Percentiles rank a stretch among this genome's conserved stretches.
Conservation (phyloP, 331 rosid species). For the Rhamnella rubrinervis region DNA sequence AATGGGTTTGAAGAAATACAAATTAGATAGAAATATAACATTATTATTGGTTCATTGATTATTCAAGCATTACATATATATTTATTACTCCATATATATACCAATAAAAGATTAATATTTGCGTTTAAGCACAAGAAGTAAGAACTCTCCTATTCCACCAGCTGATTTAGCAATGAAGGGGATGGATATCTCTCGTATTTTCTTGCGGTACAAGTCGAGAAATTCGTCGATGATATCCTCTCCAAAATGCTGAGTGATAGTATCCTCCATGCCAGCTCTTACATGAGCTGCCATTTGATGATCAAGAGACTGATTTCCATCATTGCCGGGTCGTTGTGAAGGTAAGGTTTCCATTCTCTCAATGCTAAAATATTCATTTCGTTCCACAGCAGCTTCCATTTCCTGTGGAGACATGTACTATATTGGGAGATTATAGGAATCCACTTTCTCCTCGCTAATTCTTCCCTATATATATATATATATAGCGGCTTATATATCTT, state of each 20-base stretch:
- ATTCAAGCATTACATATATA: too few species aligned
- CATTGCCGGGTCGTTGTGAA: not conserved
- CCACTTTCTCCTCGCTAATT: not conserved
- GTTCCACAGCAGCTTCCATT: not conserved
- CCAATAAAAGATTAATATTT: too few species aligned
- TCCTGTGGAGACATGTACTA: not conserved
- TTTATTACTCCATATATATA: too few species aligned
- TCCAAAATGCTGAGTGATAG: not conserved
- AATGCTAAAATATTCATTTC: conserved; percentile 1
- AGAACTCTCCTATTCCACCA: too few species aligned
- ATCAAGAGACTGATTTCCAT: not conserved
- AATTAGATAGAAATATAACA: too few species aligned
- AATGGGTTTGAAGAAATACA: too few species aligned
- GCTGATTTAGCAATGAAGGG: too few species aligned
- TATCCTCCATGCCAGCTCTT: not conserved
- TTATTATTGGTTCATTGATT: too few species aligned
- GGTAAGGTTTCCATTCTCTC: not conserved
- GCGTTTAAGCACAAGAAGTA: too few species aligned
- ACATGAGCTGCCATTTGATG: not conserved
- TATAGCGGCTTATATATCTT: too few species aligned
- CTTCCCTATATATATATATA: not conserved
- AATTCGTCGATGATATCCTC: not conserved
- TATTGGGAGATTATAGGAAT: not conserved
- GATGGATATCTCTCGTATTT: too few species aligned
- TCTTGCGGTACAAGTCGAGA: not conserved